Conservation (phyloP, 768 basidiomycete species). For the Serpula lacrymans region DNA sequence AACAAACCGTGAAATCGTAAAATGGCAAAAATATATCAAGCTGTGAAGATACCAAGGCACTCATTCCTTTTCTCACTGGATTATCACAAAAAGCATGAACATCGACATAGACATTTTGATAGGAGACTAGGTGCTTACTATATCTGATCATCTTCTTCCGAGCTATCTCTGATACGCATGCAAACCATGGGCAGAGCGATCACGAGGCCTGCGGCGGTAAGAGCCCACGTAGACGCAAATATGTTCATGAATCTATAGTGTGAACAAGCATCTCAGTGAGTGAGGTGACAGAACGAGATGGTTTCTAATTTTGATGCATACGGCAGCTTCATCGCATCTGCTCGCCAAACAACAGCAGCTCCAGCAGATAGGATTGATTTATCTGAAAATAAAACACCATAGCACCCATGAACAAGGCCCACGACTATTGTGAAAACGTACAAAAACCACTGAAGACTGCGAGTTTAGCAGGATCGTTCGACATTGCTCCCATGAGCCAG, state of each 20-base stretch:
- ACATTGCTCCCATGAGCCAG: conserved; percentile 83
- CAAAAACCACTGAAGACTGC: conserved; percentile 79
- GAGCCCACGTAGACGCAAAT: conserved; percentile 67
- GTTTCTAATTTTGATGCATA: conserved; percentile 31
- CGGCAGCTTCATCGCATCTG: conserved; percentile 63
- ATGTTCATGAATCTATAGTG: conserved; percentile 56
- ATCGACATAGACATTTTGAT: too few species aligned
- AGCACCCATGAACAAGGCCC: neutral
- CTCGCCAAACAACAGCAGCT: conserved; percentile 68
- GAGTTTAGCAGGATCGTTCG: conserved; percentile 72
- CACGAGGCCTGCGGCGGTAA: conserved; percentile 59
- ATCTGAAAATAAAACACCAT: conserved; percentile 30
- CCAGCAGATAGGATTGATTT: conserved; percentile 77
- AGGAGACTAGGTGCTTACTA: conserved; percentile 36
- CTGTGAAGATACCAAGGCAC: too few species aligned
- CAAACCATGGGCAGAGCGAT: conserved; percentile 73
- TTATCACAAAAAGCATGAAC: too few species aligned
- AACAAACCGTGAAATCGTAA: too few species aligned
- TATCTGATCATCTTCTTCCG: conserved; percentile 48
- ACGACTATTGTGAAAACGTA: conserved; percentile 32
- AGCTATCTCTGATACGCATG: conserved; percentile 57
- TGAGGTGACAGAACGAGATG: neutral
- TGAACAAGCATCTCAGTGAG: neutral
- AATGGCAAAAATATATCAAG: too few species aligned
- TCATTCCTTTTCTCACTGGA: too few species aligned